Conservation (phyloP, 78 protist genomes). For the Dictyostelium brefeldianum region DNA sequence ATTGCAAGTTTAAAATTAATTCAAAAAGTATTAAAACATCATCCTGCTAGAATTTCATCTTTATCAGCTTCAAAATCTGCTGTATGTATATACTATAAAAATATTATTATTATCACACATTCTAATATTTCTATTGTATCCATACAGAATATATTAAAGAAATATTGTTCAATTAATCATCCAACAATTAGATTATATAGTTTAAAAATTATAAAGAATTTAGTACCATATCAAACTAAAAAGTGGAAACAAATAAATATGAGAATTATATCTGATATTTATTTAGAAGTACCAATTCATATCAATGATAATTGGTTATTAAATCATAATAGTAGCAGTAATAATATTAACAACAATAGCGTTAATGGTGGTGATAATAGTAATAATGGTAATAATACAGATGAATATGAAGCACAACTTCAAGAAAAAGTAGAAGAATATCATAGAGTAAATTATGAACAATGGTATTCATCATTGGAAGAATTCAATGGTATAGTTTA, state of each 20-base stretch:
- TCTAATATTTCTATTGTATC: too few species aligned
- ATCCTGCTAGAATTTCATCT: constrained; percentile 50
- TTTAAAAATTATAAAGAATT: constrained; percentile 59
- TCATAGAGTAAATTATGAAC: constrained; percentile 56
- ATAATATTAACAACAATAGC: too few species aligned
- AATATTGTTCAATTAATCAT: constrained; percentile 40
- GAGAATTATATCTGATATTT: constrained; percentile 71
- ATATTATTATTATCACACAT: neutral
- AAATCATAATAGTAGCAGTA: neutral
- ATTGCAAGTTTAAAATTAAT: constrained; percentile 28
- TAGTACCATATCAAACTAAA: constrained; percentile 48
- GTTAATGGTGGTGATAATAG: neutral
- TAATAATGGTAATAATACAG: neutral
- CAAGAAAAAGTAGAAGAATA: constrained; percentile 69
- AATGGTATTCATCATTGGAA: neutral
- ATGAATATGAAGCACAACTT: constrained; percentile 14
- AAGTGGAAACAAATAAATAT: constrained; percentile 78
- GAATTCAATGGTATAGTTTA: neutral
- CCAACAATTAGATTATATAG: constrained; percentile 36
- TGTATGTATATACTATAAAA: constrained; percentile 24
- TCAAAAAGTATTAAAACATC: constrained; percentile 62
- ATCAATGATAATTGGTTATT: constrained; percentile 71
- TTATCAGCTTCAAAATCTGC: constrained; percentile 50
- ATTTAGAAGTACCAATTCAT: constrained; percentile 67
- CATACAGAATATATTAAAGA: constrained; percentile 50